Evolutionary conservation across 257 asterid species (phyloP).

Genomic region (Plectranthus barbatus): DNA sequence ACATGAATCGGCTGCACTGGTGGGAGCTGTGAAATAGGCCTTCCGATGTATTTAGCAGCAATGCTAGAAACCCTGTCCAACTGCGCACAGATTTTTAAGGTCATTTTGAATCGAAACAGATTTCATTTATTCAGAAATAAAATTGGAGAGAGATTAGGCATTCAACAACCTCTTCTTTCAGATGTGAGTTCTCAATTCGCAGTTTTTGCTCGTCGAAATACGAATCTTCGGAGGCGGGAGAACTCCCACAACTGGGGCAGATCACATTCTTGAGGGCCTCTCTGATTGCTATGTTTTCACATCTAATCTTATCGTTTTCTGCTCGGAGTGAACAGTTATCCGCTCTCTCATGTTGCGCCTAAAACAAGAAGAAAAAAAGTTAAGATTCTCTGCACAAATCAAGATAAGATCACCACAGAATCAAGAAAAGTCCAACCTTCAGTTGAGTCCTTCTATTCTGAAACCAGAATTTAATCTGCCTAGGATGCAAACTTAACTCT

Average conservation of each 20-base stretch:
- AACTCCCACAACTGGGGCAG: slow-evolving; percentile 87
- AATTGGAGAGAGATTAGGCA: not conserved
- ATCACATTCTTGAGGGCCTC: slow-evolving; percentile 78
- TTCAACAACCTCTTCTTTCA: slow-evolving; percentile 64
- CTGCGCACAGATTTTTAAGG: slow-evolving; percentile 20
- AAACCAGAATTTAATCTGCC: slow-evolving; percentile 97
- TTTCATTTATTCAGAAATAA: not conserved
- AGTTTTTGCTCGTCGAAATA: slow-evolving; percentile 74
- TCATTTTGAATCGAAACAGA: not conserved
- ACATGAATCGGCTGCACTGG: slow-evolving; percentile 78
- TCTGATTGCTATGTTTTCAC: slow-evolving; percentile 78
- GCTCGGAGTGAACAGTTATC: slow-evolving; percentile 55
- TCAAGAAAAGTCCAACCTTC: slow-evolving; percentile 36
- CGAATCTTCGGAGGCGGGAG: slow-evolving; percentile 62
- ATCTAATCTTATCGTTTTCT: slow-evolving; percentile 71
- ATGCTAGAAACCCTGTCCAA: slow-evolving; percentile 85
- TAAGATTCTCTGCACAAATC: not conserved
- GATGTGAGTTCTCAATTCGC: slow-evolving; percentile 62
- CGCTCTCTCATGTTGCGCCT: slow-evolving; percentile 83
- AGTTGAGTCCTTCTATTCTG: slow-evolving; percentile 93
- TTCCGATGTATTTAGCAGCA: slow-evolving; percentile 87
- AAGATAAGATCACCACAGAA: not conserved
- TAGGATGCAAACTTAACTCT: slow-evolving; percentile 74
- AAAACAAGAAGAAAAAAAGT: not conserved
- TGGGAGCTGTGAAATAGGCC: slow-evolving; percentile 91